Evolutionary conservation across 495 filamentous ascomycete genomes (phyloP).

Genomic region (Hyaloscypha bicolor): DNA sequence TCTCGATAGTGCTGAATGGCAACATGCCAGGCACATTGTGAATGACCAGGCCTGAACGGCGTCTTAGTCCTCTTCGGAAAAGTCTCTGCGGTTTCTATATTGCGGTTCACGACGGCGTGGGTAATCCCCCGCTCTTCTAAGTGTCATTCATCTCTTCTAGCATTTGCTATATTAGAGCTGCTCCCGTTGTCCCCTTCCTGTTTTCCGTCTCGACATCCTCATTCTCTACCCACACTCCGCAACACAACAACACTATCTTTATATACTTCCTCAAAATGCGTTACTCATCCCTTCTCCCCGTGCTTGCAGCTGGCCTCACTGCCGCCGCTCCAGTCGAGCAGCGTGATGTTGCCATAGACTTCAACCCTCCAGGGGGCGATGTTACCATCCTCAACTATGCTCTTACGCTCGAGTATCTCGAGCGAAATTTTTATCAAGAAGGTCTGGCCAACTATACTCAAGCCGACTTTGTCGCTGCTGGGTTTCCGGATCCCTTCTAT

Average conservation of each 20-base stretch:
- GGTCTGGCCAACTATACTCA: constrained; percentile 58
- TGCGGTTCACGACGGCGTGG: neutral
- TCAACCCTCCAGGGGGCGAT: constrained; percentile 30
- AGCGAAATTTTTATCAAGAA: constrained; percentile 54
- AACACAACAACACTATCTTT: neutral
- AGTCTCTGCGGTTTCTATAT: neutral
- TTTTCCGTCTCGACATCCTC: neutral
- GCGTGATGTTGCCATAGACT: constrained; percentile 17
- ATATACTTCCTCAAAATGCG: constrained; percentile 21
- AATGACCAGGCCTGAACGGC: neutral
- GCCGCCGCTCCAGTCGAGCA: constrained; percentile 20
- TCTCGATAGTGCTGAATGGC: constrained; percentile 1
- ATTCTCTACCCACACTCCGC: neutral
- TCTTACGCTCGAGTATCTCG: constrained; percentile 49
- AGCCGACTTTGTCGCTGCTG: constrained; percentile 52
- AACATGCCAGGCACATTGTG: neutral
- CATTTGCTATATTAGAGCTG: neutral
- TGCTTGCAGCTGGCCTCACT: constrained; percentile 12
- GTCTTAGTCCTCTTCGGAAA: neutral
- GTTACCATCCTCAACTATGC: constrained; percentile 34
- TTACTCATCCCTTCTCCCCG: constrained; percentile 16
- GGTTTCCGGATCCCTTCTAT: constrained; percentile 55
- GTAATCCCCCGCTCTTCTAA: constrained; percentile 10
- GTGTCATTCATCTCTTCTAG: neutral
- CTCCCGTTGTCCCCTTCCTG: neutral